These are phyloP conservation scores for Piromyces finnis DNA, from an alignment of 192 early-diverging fungal genomes.

Conservation along the genomic window DNA sequence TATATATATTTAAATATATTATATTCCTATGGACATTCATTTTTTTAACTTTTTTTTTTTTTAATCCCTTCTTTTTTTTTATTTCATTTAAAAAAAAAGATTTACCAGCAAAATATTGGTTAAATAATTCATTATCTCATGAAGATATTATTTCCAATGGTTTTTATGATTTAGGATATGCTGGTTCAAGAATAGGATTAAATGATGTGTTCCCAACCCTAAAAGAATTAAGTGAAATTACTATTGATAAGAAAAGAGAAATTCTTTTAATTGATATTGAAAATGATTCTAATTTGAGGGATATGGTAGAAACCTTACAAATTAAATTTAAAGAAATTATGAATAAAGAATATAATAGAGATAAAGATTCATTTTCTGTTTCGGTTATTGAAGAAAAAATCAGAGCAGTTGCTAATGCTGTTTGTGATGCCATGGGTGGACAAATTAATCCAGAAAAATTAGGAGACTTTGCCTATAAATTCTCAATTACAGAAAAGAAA, in stretches of 20 bases:
- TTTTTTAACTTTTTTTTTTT: too few species aligned
- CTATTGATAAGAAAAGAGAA: slow-evolving; percentile 29
- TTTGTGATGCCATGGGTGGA: slow-evolving; percentile 24
- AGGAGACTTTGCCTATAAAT: slow-evolving; percentile 20
- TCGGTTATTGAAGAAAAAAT: slow-evolving; percentile 5
- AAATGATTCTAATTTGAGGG: slow-evolving; percentile 9
- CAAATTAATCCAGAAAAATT: slow-evolving; percentile 7
- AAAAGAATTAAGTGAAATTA: slow-evolving; percentile 8
- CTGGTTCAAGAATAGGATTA: slow-evolving; percentile 10
- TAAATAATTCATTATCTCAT: slow-evolving; percentile 15
- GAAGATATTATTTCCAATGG: slow-evolving; percentile 21
- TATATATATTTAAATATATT: not conserved
- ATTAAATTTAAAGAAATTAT: not conserved
- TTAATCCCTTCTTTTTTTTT: too few species aligned
- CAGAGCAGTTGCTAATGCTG: slow-evolving; percentile 14
- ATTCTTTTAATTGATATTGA: slow-evolving; percentile 17
- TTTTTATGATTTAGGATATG: slow-evolving; percentile 36
- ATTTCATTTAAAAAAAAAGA: slow-evolving; percentile 7
- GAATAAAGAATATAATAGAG: slow-evolving; percentile 2
- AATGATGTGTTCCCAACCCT: slow-evolving; percentile 13
- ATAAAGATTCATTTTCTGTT: not conserved
- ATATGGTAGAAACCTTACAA: slow-evolving; percentile 1
- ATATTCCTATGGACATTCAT: too few species aligned
- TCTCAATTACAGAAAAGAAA: slow-evolving; percentile 30
- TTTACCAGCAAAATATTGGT: slow-evolving; percentile 35